Evolutionary conservation across 371 early-diverging fungal genomes (phyloP).

Genomic region (Actinomucor elegans): DNA sequence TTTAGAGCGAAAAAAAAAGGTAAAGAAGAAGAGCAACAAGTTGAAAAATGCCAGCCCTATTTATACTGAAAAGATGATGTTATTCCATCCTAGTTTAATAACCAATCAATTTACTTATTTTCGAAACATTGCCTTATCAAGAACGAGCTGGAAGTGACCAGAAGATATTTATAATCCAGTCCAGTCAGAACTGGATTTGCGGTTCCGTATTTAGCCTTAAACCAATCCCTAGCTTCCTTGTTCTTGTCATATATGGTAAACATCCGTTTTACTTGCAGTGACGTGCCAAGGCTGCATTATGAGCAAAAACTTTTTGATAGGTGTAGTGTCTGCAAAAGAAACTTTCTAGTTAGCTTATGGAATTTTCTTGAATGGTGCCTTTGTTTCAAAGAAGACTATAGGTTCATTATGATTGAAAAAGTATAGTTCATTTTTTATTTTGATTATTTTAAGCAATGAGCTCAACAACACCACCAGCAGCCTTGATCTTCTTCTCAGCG

Average conservation of each 20-base stretch:
- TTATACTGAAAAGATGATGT: conserved; percentile 9
- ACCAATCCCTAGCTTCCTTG: no score
- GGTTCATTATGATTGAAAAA: no score
- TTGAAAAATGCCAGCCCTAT: neutral
- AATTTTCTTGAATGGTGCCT: no score
- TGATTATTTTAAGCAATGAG: conserved; percentile 43
- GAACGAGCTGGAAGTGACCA: conserved; percentile 3
- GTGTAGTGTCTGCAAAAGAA: no score
- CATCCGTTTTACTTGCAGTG: no score
- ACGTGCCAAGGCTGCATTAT: no score
- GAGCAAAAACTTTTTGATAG: no score
- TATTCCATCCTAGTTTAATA: conserved; percentile 5
- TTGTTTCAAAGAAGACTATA: no score
- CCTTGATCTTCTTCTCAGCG: conserved; percentile 99
- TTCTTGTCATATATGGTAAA: no score
- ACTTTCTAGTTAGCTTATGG: no score
- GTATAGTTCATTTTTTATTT: neutral
- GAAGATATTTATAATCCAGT: neutral
- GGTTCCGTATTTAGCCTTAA: neutral
- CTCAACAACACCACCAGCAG: conserved; percentile 90
- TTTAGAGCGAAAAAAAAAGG: neutral
- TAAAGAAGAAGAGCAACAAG: neutral
- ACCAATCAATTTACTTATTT: conserved; percentile 10
- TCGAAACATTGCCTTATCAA: conserved; percentile 10
- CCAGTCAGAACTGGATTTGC: neutral